Evolutionary conservation across 2,329 filamentous ascomycete species (phyloP).

Genomic region (Lanzia echinophila): DNA sequence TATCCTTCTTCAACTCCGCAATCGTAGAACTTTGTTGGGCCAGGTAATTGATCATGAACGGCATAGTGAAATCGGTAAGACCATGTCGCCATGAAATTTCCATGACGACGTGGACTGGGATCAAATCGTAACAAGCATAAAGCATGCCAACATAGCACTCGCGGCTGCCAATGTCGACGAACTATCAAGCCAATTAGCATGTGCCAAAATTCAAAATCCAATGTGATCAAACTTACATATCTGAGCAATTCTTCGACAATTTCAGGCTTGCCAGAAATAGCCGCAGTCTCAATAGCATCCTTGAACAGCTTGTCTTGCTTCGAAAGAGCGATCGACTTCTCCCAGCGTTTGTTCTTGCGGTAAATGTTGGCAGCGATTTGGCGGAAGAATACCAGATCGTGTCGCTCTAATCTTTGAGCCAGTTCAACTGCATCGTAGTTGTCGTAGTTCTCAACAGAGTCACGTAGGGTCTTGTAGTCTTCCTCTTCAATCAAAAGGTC

Average conservation of each 20-base stretch:
- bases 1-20: constrained; percentile 82
- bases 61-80: constrained; percentile 96
- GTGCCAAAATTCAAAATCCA: constrained; percentile 16
- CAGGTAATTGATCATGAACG: constrained; percentile 99
- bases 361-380: constrained; percentile 98
- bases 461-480: constrained; percentile 95
- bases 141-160: constrained; percentile 99
- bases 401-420: constrained; percentile 88
- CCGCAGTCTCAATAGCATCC: constrained; percentile 96
- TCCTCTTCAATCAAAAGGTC: constrained; percentile 97
- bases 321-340: constrained; percentile 94
- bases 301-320: constrained; percentile 99
- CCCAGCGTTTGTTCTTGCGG: constrained; percentile 99
- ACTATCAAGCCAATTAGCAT: constrained; percentile 50
- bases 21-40: constrained; percentile 85
- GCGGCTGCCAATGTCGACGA: constrained; percentile 96
- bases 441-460: constrained; percentile 98
- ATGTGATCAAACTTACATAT: constrained; percentile 66
- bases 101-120: constrained; percentile 85
- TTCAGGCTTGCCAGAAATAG: constrained; percentile 81
- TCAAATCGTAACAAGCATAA: constrained; percentile 96
- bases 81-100: constrained; percentile 97
- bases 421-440: constrained; percentile 96
- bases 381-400: constrained; percentile 97
- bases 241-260: constrained; percentile 92